Conservation (phyloP, 805 yeast genomes). For the Sugiyamaella mastotermitis region DNA sequence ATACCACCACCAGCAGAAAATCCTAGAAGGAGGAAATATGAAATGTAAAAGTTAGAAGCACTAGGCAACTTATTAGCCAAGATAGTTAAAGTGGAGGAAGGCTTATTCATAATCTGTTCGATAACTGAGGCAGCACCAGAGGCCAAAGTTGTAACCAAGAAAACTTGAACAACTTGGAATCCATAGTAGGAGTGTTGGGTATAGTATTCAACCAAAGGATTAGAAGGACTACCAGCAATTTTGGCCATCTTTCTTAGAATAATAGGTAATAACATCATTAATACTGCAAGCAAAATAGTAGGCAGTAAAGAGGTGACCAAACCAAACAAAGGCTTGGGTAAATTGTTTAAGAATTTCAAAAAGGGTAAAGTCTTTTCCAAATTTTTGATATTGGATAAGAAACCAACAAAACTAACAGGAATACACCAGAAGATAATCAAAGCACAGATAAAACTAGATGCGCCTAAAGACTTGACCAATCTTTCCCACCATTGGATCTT, state of each 20-base stretch:
- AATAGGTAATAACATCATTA: constrained; percentile 84
- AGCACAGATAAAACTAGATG: constrained; percentile 53
- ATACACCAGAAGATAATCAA: constrained; percentile 88
- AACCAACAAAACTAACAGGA: constrained; percentile 97
- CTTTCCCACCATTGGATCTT: constrained; percentile 53
- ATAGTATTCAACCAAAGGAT: constrained; percentile 68
- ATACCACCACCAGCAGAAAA: constrained; percentile 70
- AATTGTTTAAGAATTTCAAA: constrained; percentile 64
- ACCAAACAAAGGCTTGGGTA: constrained; percentile 71
- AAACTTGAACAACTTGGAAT: constrained; percentile 86
- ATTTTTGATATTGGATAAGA: constrained; percentile 77
- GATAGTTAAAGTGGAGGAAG: constrained; percentile 64
- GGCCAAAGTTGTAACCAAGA: constrained; percentile 74
- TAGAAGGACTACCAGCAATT: constrained; percentile 63
- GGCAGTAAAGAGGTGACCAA: constrained; percentile 85
- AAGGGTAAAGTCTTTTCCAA: constrained; percentile 67
- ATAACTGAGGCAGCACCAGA: constrained; percentile 78
- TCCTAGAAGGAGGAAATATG: constrained; percentile 78
- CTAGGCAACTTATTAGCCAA: constrained; percentile 77
- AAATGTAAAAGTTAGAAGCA: constrained; percentile 84
- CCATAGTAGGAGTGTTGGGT: constrained; percentile 87
- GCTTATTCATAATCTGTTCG: constrained; percentile 65
- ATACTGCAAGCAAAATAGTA: constrained; percentile 66
- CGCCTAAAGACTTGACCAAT: constrained; percentile 48
- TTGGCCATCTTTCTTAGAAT: constrained; percentile 73